Evolutionary conservation across 1,284 basidiomycete species (phyloP), one percentile per base, ranked within the genome.

Genomic region (Coriolopsis trogii): DNA sequence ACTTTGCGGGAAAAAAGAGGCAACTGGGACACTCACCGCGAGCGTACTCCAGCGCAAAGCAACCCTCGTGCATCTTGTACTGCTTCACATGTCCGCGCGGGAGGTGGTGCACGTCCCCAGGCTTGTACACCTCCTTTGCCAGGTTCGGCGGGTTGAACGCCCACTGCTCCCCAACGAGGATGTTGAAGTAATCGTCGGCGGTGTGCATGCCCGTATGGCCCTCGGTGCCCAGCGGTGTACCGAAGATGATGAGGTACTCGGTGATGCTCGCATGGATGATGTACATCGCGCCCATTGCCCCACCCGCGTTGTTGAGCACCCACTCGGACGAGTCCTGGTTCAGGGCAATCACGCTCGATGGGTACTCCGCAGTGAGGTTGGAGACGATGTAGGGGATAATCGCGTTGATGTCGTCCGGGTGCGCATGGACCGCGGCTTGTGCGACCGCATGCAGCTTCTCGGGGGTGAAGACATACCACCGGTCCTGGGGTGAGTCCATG

Each of bases 221-320:
- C 72, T 99, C 96, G 2, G 96, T 99, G 12, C 96, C 96, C 8
- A 98, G 77, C 0, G 95, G 94, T 0, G 94, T 95, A 3, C 96
- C 96, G 63, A 99, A 99, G 65, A 99, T 89, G 67, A 92, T 91
- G 66, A 96, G 83, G 75, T 95, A 92, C 78, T 96, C 94, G 8
- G 93, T 95, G 63, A 97, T 87, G 70, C 84, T 89, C 15, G 95
- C 93, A 66, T 98, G 95, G 60, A 99, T 91, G 72, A 98, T 82
- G 72, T 93, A 98, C 96, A 99, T 98, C 38, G 89, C 87, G 38
- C 93, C 96, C 97, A 98, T 99, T 0, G 97, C 96, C 45, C 97
- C 96, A 16, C 95, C 96, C 0, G 96, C 96, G 66, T 98, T 99
- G 78, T 89, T 98, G 74, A 97, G 93, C 38, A 98, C 84, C 97